A percentile compares a stretch with the other conserved stretches of the same genome.
Conservation (phyloP, 116 monocot species). For the Cymodocea nodosa region DNA sequence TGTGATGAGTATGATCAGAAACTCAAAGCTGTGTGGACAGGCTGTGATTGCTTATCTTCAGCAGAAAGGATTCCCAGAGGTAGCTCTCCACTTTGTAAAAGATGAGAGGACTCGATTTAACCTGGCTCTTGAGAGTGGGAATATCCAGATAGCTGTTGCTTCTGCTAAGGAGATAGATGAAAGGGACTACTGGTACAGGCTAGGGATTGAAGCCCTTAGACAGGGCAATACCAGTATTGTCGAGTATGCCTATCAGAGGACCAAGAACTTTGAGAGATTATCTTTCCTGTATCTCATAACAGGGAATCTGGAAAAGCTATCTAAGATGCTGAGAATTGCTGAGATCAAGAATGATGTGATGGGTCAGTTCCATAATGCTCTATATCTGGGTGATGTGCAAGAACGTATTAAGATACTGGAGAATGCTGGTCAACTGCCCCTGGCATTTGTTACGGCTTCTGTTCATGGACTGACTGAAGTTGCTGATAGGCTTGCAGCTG, state of each 20-base stretch:
- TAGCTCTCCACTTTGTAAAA: slow-evolving; percentile 93
- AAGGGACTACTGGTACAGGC: slow-evolving; percentile 88
- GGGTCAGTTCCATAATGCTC: slow-evolving; percentile 98
- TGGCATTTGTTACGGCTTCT: slow-evolving; percentile 72
- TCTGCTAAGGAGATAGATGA: slow-evolving; percentile 84
- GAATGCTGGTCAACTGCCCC: slow-evolving; percentile 74
- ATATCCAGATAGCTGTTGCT: slow-evolving; percentile 52
- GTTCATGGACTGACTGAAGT: slow-evolving; percentile 63
- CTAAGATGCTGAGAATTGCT: slow-evolving; percentile 86
- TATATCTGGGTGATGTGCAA: slow-evolving; percentile 81
- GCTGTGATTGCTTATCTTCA: slow-evolving; percentile 92
- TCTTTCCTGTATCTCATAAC: slow-evolving; percentile 89
- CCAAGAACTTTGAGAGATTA: slow-evolving; percentile 90
- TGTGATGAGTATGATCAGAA: slow-evolving; percentile 90
- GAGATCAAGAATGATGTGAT: slow-evolving; percentile 91
- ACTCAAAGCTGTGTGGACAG: slow-evolving; percentile 82
- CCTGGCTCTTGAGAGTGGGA: slow-evolving; percentile 87
- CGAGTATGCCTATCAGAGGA: slow-evolving; percentile 92
- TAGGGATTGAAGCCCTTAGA: slow-evolving; percentile 89
- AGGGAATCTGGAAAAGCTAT: slow-evolving; percentile 75
- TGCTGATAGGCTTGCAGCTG: slow-evolving; percentile 71
- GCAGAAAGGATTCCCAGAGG: slow-evolving; percentile 94
- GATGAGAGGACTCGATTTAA: slow-evolving; percentile 92
- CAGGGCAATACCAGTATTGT: slow-evolving; percentile 93
- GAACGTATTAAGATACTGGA: slow-evolving; percentile 84